Percentiles rank a stretch among this genome's conserved stretches.
phyloP scores from a whole-genome alignment of 306 rosid species.

The Rubus parviflorus region DNA sequence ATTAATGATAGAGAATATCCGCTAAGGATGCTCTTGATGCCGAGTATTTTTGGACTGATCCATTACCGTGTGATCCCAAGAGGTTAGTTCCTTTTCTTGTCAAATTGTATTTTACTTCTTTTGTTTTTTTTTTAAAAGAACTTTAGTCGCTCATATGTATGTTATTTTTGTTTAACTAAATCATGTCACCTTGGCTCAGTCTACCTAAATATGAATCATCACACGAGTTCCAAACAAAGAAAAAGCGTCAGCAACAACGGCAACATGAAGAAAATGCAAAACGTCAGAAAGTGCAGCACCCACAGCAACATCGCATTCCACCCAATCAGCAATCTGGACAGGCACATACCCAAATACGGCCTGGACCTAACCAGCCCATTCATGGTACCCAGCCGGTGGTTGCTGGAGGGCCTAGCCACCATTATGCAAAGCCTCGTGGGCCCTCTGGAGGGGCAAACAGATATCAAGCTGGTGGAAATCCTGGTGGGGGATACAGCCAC shows the following conservation, averaged over 20 bases:
- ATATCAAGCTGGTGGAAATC: slow-evolving; percentile 41
- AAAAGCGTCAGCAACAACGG: slow-evolving; percentile 52
- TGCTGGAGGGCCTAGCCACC: slow-evolving; percentile 49
- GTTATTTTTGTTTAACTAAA: neutral
- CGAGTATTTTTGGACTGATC: slow-evolving; percentile 54
- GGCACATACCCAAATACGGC: slow-evolving; percentile 50
- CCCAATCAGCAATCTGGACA: slow-evolving; percentile 57
- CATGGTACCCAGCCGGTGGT: slow-evolving; percentile 44
- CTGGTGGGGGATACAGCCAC: slow-evolving; percentile 43
- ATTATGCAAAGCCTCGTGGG: slow-evolving; percentile 50
- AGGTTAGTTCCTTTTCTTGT: slow-evolving; percentile 25
- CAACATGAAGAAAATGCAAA: slow-evolving; percentile 53
- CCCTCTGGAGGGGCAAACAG: slow-evolving; percentile 51
- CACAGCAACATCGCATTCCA: slow-evolving; percentile 52
- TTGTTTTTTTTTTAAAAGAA: neutral
- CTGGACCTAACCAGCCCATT: slow-evolving; percentile 43
- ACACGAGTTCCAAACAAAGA: slow-evolving; percentile 56
- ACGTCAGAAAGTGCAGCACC: slow-evolving; percentile 53
- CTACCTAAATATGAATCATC: slow-evolving; percentile 51
- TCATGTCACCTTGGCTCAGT: slow-evolving; percentile 22
- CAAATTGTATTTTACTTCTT: neutral
- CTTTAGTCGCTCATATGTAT: no score
- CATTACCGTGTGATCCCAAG: slow-evolving; percentile 57
- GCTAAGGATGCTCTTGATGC: slow-evolving; percentile 60
- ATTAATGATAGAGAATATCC: slow-evolving; percentile 39